phyloP scores from a whole-genome alignment of 441 rosid species.

The Erodium texanum region DNA sequence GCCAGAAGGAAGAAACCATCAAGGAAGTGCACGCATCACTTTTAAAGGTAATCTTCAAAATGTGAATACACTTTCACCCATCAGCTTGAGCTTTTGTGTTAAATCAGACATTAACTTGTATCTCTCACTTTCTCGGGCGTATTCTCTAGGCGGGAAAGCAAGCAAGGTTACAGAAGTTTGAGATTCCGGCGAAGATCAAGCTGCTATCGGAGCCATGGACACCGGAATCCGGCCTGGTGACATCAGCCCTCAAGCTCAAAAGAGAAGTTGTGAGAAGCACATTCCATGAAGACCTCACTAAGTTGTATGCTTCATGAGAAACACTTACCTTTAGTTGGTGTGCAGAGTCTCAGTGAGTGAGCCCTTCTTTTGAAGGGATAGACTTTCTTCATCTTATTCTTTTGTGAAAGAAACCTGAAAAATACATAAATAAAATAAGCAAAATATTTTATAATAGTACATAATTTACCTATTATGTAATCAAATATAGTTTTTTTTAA shows the following conservation, averaged over 20 bases:
- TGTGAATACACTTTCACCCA: neutral
- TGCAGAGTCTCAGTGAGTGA: neutral
- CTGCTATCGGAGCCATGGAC: conserved; percentile 73
- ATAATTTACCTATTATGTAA: too few relatives aligned
- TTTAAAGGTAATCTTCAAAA: too few relatives aligned
- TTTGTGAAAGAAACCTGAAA: too few relatives aligned
- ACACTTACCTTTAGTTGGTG: neutral
- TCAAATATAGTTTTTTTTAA: too few relatives aligned
- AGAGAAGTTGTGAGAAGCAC: conserved; percentile 62
- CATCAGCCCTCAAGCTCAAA: conserved; percentile 90
- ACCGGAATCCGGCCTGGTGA: conserved; percentile 82
- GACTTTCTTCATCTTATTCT: neutral
- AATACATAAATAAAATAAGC: too few relatives aligned
- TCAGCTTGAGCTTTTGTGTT: neutral
- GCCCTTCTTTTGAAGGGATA: too few relatives aligned
- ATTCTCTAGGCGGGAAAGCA: conserved; percentile 56
- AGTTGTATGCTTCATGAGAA: conserved; percentile 32
- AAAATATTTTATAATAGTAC: too few relatives aligned
- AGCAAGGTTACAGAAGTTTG: conserved; percentile 65
- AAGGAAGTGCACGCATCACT: conserved; percentile 74
- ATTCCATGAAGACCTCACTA: conserved; percentile 57
- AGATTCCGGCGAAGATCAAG: conserved; percentile 79
- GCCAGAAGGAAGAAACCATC: conserved; percentile 46
- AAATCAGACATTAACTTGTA: too few relatives aligned
- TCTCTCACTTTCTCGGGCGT: neutral